These are phyloP conservation scores for Trypanosomatidae sp. DNA, from an alignment of 208 protist genomes.

Conservation along the genomic window DNA sequence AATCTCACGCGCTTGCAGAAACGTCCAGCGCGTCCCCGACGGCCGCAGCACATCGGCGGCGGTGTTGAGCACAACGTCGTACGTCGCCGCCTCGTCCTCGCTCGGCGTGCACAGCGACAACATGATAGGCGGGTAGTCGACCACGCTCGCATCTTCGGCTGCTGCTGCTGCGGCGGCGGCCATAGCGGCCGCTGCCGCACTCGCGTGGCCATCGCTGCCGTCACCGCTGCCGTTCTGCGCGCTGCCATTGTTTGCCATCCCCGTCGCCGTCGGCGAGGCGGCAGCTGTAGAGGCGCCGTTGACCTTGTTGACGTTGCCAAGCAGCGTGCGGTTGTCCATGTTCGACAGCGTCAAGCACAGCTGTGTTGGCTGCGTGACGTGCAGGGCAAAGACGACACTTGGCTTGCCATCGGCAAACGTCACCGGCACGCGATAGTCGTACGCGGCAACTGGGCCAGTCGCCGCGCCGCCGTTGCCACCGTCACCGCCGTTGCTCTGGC, in stretches of 20 bases:
- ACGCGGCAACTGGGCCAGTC: no score
- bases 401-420: constrained; percentile 56
- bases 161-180: constrained; percentile 6
- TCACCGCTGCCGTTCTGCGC: no score
- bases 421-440: constrained; percentile 55
- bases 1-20: constrained; percentile 72
- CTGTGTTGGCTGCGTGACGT: constrained; percentile 18
- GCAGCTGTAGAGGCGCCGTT: no score
- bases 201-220: no score
- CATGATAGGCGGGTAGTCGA: constrained; percentile 75
- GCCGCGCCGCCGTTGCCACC: no score
- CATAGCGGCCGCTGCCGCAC: no score
- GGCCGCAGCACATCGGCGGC: constrained; percentile 25
- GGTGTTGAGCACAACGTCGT: constrained; percentile 49
- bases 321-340: constrained; percentile 46
- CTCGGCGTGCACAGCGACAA: constrained; percentile 36
- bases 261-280: no score
- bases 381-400: constrained; percentile 40
- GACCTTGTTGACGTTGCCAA: no score
- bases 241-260: no score
- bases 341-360: constrained; percentile 49
- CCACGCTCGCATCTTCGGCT: constrained; percentile 11
- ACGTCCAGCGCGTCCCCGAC: constrained; percentile 50
- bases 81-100: constrained; percentile 9
- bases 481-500: no score